Percentiles rank a stretch among this genome's conserved stretches.
Conservation (phyloP, 176 grass and related monocot species). For the Lolium multiflorum region DNA sequence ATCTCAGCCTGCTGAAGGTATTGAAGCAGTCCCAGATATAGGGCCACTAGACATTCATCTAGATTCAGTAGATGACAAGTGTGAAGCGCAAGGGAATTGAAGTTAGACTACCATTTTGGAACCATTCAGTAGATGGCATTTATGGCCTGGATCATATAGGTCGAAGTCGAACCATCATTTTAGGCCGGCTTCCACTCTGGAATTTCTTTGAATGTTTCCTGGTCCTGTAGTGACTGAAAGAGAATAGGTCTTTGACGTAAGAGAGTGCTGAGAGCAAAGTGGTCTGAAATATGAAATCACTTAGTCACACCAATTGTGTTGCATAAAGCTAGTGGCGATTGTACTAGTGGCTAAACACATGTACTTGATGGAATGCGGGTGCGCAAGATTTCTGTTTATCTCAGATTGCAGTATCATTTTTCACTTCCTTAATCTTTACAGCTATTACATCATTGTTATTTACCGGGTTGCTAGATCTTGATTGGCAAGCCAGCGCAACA, state of each 20-base stretch:
- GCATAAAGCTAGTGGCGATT: conserved; percentile 1
- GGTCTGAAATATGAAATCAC: not conserved
- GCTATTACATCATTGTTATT: no score
- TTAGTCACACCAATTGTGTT: not conserved
- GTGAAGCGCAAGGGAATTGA: conserved; percentile 13
- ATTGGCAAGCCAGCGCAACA: no score
- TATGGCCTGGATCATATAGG: not conserved
- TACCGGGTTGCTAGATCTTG: no score
- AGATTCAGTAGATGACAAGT: conserved; percentile 24
- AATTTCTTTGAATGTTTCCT: not conserved
- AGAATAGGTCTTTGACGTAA: not conserved
- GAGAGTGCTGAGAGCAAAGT: not conserved
- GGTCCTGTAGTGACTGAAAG: not conserved
- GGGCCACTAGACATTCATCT: conserved; percentile 39
- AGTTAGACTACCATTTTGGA: not conserved
- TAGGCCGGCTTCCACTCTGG: not conserved
- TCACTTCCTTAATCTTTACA: no score
- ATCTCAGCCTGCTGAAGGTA: conserved; percentile 69
- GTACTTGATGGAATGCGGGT: no score
- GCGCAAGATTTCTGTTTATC: no score
- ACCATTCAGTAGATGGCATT: not conserved
- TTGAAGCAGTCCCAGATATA: conserved; percentile 87
- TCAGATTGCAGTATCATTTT: no score
- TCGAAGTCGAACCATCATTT: not conserved
- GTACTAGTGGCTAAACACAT: not conserved